Base-by-base conservation (phyloP, 2,329 filamentous ascomycete species). In the Grosmannia serpens region DNA sequence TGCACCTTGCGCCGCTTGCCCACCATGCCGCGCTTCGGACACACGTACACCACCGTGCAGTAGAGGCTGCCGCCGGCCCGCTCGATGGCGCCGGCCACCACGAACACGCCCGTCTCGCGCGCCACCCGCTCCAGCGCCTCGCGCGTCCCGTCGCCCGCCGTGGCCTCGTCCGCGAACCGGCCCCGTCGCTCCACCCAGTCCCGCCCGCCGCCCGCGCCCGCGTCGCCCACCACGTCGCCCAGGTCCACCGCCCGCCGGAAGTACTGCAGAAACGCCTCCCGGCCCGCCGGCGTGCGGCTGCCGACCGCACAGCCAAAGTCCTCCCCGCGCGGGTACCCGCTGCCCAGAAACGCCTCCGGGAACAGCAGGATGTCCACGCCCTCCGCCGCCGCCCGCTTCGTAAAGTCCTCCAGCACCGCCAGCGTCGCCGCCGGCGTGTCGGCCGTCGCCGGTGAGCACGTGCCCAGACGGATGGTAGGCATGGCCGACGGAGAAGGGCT, bases 1-100 rank as follows among this genome's bases (percentile, higher is more conserved):
- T 95, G 92, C 26, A 96, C 88, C 72, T 96, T 96, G 67, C 91
- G 79, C 63, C 91, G 81, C 77, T 96, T 96, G 24, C 90, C 91
- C 24, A 96, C 69, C 9, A 87, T 71, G 6, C 91, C 91, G 53
- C 79, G 68, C 49, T 72, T 75, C 0, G 91, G 91, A 69, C 88
- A 90, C 0, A 96, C 85, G 67, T 94, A 96, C 5, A 96, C 79
- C 1, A 82, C 89, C 3, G 83, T 77, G 70, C 91, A 96, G 69
- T 95, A 96, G 56, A 96, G 69, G 61, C 86, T 92, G 0, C 91
- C 91, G 0, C 86, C 91, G 1, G 85, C 80, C 64, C 81, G 84
- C 72, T 96, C 91, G 15, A 96, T 86, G 26, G 89, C 70, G 0
- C 92, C 92, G 0, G 85, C 85, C 0, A 92, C 86, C 44, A 96